Percentiles rank a stretch among this genome's conserved stretches.
Evolutionary conservation across 2,329 filamentous ascomycete species (phyloP).

Genomic region (Pestalotiopsis sp.): DNA sequence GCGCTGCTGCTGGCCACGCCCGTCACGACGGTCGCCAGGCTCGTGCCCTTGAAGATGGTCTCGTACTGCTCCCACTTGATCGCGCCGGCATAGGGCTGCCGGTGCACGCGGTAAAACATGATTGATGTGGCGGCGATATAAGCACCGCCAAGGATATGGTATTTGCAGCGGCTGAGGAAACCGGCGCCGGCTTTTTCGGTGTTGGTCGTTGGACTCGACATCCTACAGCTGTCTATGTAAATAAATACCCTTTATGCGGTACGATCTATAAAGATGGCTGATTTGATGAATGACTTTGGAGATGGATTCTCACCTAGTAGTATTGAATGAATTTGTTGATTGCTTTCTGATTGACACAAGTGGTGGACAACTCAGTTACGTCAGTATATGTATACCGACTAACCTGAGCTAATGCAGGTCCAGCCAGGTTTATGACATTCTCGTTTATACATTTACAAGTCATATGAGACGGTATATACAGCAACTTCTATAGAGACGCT

Average conservation of each 20-base stretch:
- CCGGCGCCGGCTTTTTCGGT: neutral
- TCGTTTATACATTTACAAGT: neutral
- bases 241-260: neutral
- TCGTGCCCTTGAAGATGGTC: constrained; percentile 19
- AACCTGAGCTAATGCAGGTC: neutral
- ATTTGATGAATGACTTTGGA: neutral
- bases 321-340: neutral
- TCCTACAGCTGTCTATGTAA: neutral
- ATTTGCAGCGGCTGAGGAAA: constrained; percentile 33
- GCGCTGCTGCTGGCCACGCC: constrained; percentile 15
- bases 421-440: neutral
- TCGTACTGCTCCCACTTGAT: constrained; percentile 17
- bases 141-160: constrained; percentile 73
- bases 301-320: neutral
- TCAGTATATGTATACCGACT: neutral
- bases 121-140: constrained; percentile 54
- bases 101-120: constrained; percentile 16
- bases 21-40: constrained; percentile 12
- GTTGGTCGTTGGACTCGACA: neutral
- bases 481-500: no score
- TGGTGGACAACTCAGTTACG: neutral
- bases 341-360: neutral
- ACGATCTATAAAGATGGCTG: neutral
- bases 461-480: no score
- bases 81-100: constrained; percentile 12